Percentiles rank a stretch among this genome's conserved stretches.
phyloP scores from a whole-genome alignment of 2,329 filamentous ascomycete species.

The Sporothrix dimorphospora region DNA sequence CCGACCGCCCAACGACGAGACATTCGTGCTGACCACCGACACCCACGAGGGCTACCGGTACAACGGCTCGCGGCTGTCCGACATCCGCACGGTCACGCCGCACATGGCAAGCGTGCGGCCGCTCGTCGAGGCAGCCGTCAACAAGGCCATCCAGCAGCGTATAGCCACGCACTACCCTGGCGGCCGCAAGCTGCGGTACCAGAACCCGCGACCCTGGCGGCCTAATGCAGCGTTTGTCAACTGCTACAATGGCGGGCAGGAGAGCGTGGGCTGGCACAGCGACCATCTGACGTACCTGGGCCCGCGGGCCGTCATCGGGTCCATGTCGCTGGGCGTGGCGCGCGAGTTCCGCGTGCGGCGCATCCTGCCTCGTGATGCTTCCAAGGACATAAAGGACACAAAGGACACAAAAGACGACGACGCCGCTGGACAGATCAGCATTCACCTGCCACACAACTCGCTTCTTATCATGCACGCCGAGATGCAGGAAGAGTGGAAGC shows the following conservation, averaged over 20 bases:
- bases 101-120: slow-evolving; percentile 71
- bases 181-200: slow-evolving; percentile 74
- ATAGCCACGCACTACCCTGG: slow-evolving; percentile 69
- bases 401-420: slow-evolving; percentile 51
- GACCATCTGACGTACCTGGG: slow-evolving; percentile 94
- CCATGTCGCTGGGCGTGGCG: slow-evolving; percentile 87
- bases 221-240: slow-evolving; percentile 95
- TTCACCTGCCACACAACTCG: slow-evolving; percentile 93
- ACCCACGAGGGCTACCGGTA: slow-evolving; percentile 70
- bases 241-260: slow-evolving; percentile 79
- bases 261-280: slow-evolving; percentile 89
- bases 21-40: slow-evolving; percentile 15
- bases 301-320: slow-evolving; percentile 85
- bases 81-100: slow-evolving; percentile 76
- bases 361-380: slow-evolving; percentile 62
- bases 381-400: slow-evolving; percentile 45
- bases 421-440: slow-evolving; percentile 81
- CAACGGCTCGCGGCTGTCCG: slow-evolving; percentile 74
- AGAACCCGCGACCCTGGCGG: slow-evolving; percentile 72
- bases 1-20: neutral
- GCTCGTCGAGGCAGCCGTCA: slow-evolving; percentile 75
- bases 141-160: slow-evolving; percentile 71
- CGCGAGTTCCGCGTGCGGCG: slow-evolving; percentile 87
- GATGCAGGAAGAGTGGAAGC: slow-evolving; percentile 98
- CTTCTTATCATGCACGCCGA: slow-evolving; percentile 95